phyloP scores from a whole-genome alignment of 2,329 filamentous ascomycete species.

The Cladosporium cucumerinum region DNA sequence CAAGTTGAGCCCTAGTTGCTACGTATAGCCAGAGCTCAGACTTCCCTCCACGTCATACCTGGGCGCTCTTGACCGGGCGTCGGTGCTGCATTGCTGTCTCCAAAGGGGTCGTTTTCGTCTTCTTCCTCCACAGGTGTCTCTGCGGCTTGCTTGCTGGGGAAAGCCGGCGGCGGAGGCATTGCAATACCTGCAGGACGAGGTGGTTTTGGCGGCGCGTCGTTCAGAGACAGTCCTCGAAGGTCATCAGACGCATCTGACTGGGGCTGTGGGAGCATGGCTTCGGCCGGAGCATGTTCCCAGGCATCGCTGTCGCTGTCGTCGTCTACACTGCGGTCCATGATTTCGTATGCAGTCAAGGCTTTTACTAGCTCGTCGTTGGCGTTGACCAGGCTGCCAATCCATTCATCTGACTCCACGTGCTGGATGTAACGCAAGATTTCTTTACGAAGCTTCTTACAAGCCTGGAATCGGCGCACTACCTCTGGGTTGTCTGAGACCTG shows the following conservation, averaged over 20 bases:
- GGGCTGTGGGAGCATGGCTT: constrained; percentile 11
- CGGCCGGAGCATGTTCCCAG: constrained; percentile 43
- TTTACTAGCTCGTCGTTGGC: constrained; percentile 95
- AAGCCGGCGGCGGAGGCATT: constrained; percentile 35
- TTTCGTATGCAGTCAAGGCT: constrained; percentile 89
- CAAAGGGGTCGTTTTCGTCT: constrained; percentile 86
- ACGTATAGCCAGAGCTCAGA: constrained; percentile 9
- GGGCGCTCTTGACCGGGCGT: constrained; percentile 47
- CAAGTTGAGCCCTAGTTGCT: background rate
- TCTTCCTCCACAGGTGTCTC: constrained; percentile 53
- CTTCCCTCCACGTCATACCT: constrained; percentile 36
- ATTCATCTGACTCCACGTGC: constrained; percentile 84
- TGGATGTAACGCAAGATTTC: constrained; percentile 91
- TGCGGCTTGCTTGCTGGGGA: constrained; percentile 47
- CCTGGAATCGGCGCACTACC: constrained; percentile 75
- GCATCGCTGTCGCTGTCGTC: constrained; percentile 64
- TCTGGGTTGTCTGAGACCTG: constrained; percentile 80
- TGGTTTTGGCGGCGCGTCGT: constrained; percentile 48
- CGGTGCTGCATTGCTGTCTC: constrained; percentile 70
- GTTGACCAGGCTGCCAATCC: constrained; percentile 83
- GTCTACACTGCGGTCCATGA: constrained; percentile 82
- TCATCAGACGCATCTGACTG: constrained; percentile 36
- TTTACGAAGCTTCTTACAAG: constrained; percentile 78
- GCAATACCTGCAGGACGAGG: constrained; percentile 44
- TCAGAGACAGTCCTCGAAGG: constrained; percentile 45